Evolutionary conservation across 768 basidiomycete species (phyloP).

Genomic region (Calvatia gigantea): DNA sequence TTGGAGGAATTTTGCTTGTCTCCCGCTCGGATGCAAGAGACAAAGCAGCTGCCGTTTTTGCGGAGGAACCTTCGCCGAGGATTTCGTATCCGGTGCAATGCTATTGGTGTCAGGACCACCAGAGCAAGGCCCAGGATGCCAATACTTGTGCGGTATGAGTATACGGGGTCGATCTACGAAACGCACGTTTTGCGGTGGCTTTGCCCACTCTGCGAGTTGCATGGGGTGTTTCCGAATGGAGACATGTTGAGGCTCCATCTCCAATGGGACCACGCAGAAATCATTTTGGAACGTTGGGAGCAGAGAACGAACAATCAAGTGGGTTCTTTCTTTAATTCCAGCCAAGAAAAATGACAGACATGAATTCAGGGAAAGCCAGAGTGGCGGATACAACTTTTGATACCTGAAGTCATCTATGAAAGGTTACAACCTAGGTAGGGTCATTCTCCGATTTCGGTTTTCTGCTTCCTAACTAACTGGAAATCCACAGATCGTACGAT

Average conservation of each 20-base stretch:
- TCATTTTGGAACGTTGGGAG: constrained; percentile 14
- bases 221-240: constrained; percentile 13
- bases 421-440: neutral
- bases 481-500: neutral
- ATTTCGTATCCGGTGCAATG: constrained; percentile 13
- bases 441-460: neutral
- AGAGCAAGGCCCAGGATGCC: neutral
- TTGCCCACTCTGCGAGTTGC: constrained; percentile 17
- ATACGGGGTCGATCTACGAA: constrained; percentile 1
- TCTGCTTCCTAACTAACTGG: neutral
- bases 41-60: constrained; percentile 14
- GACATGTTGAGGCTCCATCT: constrained; percentile 12
- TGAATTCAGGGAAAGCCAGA: constrained; percentile 5
- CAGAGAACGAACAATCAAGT: constrained; percentile 11
- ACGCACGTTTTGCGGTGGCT: constrained; percentile 6
- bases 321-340: neutral
- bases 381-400: constrained; percentile 7
- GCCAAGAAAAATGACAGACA: neutral
- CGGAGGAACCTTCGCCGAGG: constrained; percentile 13
- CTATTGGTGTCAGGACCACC: constrained; percentile 9
- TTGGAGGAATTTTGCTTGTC: constrained; percentile 6
- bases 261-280: constrained; percentile 14
- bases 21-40: constrained; percentile 9
- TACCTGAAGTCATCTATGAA: constrained; percentile 4
- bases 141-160: constrained; percentile 6